Base-by-base conservation (phyloP, 2,329 filamentous ascomycete species). In the Xylaria sp. region DNA sequence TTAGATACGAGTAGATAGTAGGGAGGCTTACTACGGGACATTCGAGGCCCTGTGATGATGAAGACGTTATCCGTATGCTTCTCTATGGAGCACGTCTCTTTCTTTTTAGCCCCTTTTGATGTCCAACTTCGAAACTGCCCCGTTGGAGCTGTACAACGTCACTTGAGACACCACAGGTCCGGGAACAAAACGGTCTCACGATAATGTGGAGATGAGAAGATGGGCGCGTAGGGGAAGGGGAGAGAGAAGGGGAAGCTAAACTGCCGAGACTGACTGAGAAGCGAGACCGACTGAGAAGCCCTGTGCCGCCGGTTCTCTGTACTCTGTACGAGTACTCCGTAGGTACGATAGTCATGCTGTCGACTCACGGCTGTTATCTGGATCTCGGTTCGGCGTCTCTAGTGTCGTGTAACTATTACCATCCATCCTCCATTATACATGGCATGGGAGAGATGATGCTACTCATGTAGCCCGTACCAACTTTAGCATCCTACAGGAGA, bases 341-440 rank as follows among this genome's bases (percentile, higher is more conserved):
- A 9, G 48, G 51, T 42, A 16, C 16, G 16, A 16, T 16, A 46
- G 52, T 49, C 56, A 54, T 63, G 47, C 51, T 59, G 58, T 44
- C 52, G 50, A 59, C 52, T 62, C 59, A 47, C 55, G 42, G 39
- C 53, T 54, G 18, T 52, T 59, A 66, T 59, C 52, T 60, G 56
- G 54, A 61, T 55, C 60, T 66, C 65, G 63, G 63, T 62, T 67
- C 63, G 65, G 67, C 62, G 63, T 57, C 60, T 61, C 62, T 60
- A 61, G 59, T 58, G 61, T 54, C 57, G 54, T 59, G 19, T 55
- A 59, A 60, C 60, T 51, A 30, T 30, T 30, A 4, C 23, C 23
- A 30, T 30, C 23, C 23, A 30, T 30, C 23, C 23, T 30, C 4
- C 23, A 30, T 30, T 30, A 30, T 30, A 30, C 23, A 30, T 30